Evolutionary conservation across 352 stramenopile genomes (phyloP).

Genomic region (Phytophthora syringae): DNA sequence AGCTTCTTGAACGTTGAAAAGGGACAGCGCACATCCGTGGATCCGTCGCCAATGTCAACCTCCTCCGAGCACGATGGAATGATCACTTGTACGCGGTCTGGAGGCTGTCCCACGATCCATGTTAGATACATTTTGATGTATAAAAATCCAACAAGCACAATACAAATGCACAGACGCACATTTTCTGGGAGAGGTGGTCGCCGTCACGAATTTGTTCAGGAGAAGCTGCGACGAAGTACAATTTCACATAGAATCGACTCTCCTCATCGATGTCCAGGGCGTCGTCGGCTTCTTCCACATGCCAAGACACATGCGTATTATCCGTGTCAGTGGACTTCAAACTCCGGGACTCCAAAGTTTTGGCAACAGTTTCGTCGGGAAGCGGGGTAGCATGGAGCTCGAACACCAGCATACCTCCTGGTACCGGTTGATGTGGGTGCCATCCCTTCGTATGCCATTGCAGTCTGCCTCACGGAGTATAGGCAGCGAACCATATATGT

Average conservation of each 20-base stretch:
- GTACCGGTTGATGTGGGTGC: conserved; percentile 75
- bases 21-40: conserved; percentile 58
- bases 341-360: conserved; percentile 24
- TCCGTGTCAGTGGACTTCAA: conserved; percentile 8
- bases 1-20: conserved; percentile 76
- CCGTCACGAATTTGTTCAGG: conserved; percentile 75
- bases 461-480: conserved; percentile 40
- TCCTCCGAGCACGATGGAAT: conserved; percentile 80
- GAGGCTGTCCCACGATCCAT: conserved; percentile 40
- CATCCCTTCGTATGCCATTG: conserved; percentile 77
- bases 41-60: conserved; percentile 47
- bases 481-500: not conserved
- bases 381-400: conserved; percentile 60
- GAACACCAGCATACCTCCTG: conserved; percentile 80
- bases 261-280: conserved; percentile 5
- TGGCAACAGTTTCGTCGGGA: not conserved
- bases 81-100: conserved; percentile 63
- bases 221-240: conserved; percentile 74
- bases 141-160: not conserved
- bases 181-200: conserved; percentile 62
- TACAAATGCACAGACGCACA: conserved; percentile 34
- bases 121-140: conserved; percentile 5
- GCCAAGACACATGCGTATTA: conserved; percentile 19
- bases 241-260: conserved; percentile 68
- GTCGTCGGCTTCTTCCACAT: conserved; percentile 3